phyloP scores from a whole-genome alignment of 176 grass and related monocot genomes.

The Carex kokanica region DNA sequence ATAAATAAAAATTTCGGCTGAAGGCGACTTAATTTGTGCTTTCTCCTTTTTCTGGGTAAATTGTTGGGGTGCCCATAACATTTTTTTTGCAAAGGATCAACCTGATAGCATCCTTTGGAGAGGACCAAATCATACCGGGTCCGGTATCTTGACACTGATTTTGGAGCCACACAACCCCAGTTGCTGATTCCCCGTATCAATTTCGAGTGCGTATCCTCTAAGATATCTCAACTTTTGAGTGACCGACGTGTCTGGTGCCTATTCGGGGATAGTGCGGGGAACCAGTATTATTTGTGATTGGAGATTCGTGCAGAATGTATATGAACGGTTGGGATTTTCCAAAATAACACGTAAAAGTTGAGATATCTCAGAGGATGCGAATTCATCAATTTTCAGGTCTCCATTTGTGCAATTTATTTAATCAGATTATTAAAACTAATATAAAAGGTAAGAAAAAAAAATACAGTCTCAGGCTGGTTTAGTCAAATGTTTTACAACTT shows the following conservation, averaged over 20 bases:
- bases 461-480: neutral
- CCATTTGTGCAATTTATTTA: neutral
- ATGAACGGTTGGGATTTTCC: no score
- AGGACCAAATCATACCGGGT: slow-evolving; percentile 23
- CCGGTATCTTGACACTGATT: slow-evolving; percentile 20
- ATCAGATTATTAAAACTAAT: no score
- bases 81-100: neutral
- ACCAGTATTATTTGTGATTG: no score
- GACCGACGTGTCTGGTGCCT: no score
- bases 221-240: no score
- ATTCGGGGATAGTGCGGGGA: no score
- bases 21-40: neutral
- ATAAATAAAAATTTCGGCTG: no score
- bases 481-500: neutral
- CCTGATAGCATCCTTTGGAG: neutral
- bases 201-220: no score
- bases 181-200: neutral
- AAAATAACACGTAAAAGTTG: no score
- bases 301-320: no score
- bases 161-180: neutral
- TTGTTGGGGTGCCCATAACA: neutral
- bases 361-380: no score
- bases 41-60: neutral
- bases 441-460: no score
- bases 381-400: neutral